phyloP scores from a whole-genome alignment of 2,329 filamentous ascomycete genomes.

The Monosporascus sp. region DNA sequence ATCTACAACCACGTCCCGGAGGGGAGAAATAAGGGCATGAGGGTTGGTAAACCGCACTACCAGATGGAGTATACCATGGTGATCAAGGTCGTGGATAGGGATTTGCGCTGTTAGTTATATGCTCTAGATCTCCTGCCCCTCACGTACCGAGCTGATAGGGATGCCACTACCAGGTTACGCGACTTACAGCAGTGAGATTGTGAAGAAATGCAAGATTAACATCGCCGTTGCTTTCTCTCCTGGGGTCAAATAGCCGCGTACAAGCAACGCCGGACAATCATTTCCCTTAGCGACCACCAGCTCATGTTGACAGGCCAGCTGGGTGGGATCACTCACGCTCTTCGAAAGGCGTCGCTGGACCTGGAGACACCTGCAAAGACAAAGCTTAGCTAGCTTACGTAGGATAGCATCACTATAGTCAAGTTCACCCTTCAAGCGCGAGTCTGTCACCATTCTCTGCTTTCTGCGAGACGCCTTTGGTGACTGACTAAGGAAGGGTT shows the following conservation, averaged over 20 bases:
- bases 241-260: conserved; percentile 9
- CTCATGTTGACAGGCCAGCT: no score
- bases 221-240: conserved; percentile 7
- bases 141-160: not conserved
- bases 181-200: conserved; percentile 6
- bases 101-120: conserved; percentile 16
- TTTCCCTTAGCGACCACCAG: not conserved
- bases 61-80: conserved; percentile 18
- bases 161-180: conserved; percentile 5
- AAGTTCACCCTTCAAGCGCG: no score
- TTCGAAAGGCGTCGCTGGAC: no score
- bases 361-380: no score
- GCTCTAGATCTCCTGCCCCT: not conserved
- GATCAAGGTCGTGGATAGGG: conserved; percentile 19
- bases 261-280: not conserved
- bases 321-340: no score
- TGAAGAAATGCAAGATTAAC: conserved; percentile 6
- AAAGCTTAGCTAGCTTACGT: no score
- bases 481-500: no score
- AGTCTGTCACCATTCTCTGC: no score
- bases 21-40: not conserved
- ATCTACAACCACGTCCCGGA: not conserved
- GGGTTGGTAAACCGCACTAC: conserved; percentile 10
- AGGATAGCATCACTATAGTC: no score
- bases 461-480: no score